phyloP scores from a whole-genome alignment of 1,284 basidiomycete species.

The Cystobasidiaceae sp. region DNA sequence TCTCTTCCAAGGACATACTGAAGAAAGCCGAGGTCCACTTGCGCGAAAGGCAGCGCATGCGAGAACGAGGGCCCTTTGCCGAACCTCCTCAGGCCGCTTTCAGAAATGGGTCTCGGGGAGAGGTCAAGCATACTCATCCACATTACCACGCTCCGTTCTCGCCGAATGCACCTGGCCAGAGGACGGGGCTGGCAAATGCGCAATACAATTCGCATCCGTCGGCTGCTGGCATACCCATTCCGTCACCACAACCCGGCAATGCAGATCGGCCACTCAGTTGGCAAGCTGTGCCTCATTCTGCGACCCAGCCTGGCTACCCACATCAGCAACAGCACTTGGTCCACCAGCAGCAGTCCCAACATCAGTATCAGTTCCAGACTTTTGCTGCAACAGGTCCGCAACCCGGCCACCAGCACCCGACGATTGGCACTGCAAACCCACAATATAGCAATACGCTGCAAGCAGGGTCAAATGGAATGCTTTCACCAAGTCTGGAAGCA shows the following conservation, averaged over 20 bases:
- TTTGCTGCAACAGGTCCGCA: neutral
- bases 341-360: neutral
- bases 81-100: neutral
- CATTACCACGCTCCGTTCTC: constrained; percentile 24
- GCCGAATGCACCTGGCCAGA: neutral
- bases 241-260: neutral
- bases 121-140: constrained; percentile 28
- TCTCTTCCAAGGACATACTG: constrained; percentile 42
- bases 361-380: neutral
- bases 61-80: neutral
- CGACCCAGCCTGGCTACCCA: neutral
- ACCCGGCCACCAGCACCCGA: neutral
- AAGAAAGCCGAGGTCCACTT: constrained; percentile 27
- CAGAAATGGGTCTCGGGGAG: constrained; percentile 1
- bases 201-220: neutral
- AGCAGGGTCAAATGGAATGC: neutral
- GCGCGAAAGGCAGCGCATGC: constrained; percentile 11
- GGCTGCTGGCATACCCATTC: neutral
- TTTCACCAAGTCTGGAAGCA: neutral
- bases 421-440: neutral
- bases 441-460: neutral
- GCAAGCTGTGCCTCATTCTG: constrained; percentile 7
- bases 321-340: neutral
- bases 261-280: constrained; percentile 21
- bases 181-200: neutral